A percentile compares a stretch with the other conserved stretches of the same genome.
Conservation (phyloP, 495 filamentous ascomycete species). For the Xylaria sp. region DNA sequence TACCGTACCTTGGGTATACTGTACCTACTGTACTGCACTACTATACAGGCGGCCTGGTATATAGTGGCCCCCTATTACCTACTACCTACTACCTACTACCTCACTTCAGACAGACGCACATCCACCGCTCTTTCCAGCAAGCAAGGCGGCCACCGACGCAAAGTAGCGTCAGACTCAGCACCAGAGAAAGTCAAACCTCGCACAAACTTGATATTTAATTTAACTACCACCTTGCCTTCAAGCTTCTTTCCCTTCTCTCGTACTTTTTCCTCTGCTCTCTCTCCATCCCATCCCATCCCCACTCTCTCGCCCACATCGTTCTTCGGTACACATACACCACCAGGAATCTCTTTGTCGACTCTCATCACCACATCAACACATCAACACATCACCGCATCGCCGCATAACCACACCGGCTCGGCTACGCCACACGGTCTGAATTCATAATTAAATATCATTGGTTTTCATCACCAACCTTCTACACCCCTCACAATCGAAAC, state of each 20-base stretch:
- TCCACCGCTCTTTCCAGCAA: conserved; percentile 32
- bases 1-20: neutral
- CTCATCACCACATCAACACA: neutral
- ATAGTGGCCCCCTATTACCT: no score
- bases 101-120: conserved; percentile 23
- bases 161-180: conserved; percentile 20
- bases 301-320: conserved; percentile 14
- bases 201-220: conserved; percentile 25
- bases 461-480: conserved; percentile 1
- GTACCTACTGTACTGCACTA: no score
- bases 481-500: neutral
- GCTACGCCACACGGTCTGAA: neutral
- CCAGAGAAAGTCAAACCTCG: conserved; percentile 25
- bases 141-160: conserved; percentile 19
- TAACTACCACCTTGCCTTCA: conserved; percentile 19
- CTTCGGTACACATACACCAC: conserved; percentile 23
- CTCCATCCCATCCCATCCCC: no score
- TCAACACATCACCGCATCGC: neutral
- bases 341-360: conserved; percentile 4
- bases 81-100: neutral
- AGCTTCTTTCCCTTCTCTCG: neutral
- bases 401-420: no score
- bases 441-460: neutral
- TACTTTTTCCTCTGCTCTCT: neutral
- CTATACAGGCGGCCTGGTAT: no score